phyloP scores from a whole-genome alignment of 371 early-diverging fungal species.

The Mortierella sp. region DNA sequence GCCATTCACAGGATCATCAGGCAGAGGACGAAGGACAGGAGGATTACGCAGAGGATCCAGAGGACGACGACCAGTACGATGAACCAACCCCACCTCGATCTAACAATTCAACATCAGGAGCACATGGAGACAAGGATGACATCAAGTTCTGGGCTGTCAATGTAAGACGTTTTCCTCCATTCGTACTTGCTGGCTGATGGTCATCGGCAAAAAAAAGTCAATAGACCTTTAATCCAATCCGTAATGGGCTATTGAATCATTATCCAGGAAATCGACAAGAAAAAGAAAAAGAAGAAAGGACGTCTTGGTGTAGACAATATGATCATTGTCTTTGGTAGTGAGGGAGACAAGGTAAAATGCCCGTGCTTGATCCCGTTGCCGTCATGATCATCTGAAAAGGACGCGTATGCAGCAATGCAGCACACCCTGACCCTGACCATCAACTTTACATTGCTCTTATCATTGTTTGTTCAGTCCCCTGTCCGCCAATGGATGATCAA shows the following conservation, averaged over 20 bases:
- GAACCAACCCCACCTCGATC: conserved; percentile 29
- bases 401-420: not conserved
- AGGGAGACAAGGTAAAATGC: conserved; percentile 69
- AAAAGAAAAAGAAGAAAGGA: conserved; percentile 82
- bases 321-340: conserved; percentile 74
- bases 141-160: conserved; percentile 54
- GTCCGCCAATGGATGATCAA: conserved; percentile 73
- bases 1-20: conserved; percentile 33
- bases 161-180: conserved; percentile 13
- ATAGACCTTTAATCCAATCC: too few species aligned
- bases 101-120: conserved; percentile 26
- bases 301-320: conserved; percentile 75
- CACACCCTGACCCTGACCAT: not conserved
- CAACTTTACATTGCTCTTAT: not conserved
- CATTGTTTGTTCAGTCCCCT: conserved; percentile 55
- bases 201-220: too few species aligned
- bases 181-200: too few species aligned
- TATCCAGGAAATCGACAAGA: conserved; percentile 72
- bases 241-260: too few species aligned
- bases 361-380: too few species aligned
- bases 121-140: conserved; percentile 44
- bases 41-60: conserved; percentile 41
- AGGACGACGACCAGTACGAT: conserved; percentile 33
- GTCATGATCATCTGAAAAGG: not conserved
- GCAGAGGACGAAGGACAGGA: conserved; percentile 34